These are phyloP conservation scores for Scenedesmus sp. DNA, from an alignment of 163 green algal genomes.

Conservation along the genomic window DNA sequence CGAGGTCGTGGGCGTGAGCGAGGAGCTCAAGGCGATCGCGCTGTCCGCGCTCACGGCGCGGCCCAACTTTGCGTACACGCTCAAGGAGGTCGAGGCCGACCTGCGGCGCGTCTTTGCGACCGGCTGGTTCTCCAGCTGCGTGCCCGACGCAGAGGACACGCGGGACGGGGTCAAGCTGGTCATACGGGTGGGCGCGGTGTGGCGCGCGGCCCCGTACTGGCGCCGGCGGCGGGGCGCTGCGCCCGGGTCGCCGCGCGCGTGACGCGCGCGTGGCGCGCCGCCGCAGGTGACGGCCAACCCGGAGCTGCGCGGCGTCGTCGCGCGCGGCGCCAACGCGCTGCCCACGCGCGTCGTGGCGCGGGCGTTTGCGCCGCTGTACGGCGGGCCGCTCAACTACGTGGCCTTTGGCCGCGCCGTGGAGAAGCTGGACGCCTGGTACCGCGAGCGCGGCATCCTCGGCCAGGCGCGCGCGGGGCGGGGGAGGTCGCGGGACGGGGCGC, in stretches of 20 bases:
- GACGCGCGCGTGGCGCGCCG: too few species aligned
- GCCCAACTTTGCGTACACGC: constrained; percentile 96
- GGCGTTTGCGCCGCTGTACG: constrained; percentile 80
- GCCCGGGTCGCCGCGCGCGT: too few species aligned
- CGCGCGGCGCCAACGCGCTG: constrained; percentile 81
- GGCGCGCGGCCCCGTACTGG: background rate
- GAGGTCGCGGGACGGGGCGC: too few species aligned
- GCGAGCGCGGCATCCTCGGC: constrained; percentile 83
- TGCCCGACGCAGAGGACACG: constrained; percentile 89
- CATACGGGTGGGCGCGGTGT: constrained; percentile 75
- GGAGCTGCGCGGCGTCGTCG: constrained; percentile 79
- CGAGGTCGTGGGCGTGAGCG: constrained; percentile 73
- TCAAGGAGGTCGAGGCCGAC: constrained; percentile 84
- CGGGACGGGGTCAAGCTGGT: constrained; percentile 92
- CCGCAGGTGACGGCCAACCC: constrained; percentile 86
- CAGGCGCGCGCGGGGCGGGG: constrained; percentile 66
- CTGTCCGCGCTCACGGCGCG: constrained; percentile 73
- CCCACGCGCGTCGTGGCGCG: constrained; percentile 83
- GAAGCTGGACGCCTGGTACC: constrained; percentile 91
- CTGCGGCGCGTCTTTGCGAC: constrained; percentile 88
- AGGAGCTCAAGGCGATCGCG: constrained; percentile 75
- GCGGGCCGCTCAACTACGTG: constrained; percentile 89
- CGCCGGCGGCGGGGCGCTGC: background rate
- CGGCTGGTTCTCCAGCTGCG: constrained; percentile 85
- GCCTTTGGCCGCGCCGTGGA: constrained; percentile 73